Percentiles rank a stretch among this genome's conserved stretches.
Evolutionary conservation across 139 green algal genomes (phyloP).

Genomic region (Ettlia oleoabundans): DNA sequence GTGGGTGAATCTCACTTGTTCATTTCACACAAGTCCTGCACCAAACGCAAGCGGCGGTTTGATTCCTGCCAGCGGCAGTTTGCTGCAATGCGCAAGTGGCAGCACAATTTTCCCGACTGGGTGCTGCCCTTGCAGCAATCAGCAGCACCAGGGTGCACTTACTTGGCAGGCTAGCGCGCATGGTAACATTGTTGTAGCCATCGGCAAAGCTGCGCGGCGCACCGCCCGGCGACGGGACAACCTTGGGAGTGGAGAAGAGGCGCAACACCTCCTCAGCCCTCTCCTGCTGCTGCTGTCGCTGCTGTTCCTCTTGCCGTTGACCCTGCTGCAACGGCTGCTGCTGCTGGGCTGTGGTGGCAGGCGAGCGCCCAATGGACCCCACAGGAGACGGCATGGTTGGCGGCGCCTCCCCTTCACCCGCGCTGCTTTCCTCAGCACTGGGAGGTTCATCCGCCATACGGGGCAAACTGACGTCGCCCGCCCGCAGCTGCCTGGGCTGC

Average conservation of each 20-base stretch:
- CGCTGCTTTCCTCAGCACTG: not conserved
- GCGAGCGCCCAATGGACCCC: no score
- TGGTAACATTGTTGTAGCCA: not conserved
- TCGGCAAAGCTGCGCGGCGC: not conserved
- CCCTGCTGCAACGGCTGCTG: no score
- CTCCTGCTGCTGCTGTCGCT: no score
- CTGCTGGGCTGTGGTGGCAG: no score
- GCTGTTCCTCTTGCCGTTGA: no score
- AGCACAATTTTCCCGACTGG: no score
- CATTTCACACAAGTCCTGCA: no score
- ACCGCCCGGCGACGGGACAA: not conserved
- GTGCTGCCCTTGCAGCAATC: no score
- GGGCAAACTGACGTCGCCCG: not conserved
- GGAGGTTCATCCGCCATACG: not conserved
- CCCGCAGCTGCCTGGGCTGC: not conserved
- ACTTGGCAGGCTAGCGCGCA: not conserved
- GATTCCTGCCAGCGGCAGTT: no score
- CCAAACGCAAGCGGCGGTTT: no score
- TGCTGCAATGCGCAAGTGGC: no score
- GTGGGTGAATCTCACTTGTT: no score
- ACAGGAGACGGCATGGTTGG: not conserved
- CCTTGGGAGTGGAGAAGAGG: not conserved
- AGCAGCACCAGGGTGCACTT: not conserved
- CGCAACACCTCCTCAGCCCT: not conserved
- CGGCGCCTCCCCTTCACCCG: not conserved